Conservation (phyloP, 768 basidiomycete genomes). For the Chalciporus piperatus region DNA sequence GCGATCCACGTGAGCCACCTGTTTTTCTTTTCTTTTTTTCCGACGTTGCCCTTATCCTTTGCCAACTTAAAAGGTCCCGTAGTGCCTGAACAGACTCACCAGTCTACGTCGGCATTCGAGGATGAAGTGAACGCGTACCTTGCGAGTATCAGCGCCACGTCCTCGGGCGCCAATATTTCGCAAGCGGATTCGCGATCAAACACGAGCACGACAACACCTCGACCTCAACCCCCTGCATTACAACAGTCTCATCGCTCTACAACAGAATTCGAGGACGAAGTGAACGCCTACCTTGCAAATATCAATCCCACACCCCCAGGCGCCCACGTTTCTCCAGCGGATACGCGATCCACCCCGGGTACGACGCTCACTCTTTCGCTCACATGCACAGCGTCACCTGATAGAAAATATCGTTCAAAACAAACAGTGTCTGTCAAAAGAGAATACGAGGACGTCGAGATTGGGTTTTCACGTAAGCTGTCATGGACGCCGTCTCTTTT, state of each 20-base stretch:
- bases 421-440: conserved; percentile 5
- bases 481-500: background rate
- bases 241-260: no score
- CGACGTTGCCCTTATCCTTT: background rate
- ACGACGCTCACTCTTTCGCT: background rate
- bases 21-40: background rate
- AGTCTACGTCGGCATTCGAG: background rate
- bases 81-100: background rate
- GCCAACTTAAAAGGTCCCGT: background rate
- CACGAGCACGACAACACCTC: no score
- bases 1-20: background rate
- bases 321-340: background rate
- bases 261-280: no score
- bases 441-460: conserved; percentile 11
- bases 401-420: background rate
- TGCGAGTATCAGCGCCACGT: no score
- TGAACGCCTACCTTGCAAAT: background rate
- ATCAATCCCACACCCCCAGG: background rate
- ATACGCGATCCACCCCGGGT: background rate
- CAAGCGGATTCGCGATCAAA: background rate
- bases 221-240: no score
- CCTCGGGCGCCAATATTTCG: no score
- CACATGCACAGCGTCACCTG: background rate
- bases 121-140: background rate
- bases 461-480: conserved; percentile 2